These are phyloP conservation scores for Cynara cardunculus DNA, from an alignment of 129 eudicot genomes.

Conservation along the genomic window DNA sequence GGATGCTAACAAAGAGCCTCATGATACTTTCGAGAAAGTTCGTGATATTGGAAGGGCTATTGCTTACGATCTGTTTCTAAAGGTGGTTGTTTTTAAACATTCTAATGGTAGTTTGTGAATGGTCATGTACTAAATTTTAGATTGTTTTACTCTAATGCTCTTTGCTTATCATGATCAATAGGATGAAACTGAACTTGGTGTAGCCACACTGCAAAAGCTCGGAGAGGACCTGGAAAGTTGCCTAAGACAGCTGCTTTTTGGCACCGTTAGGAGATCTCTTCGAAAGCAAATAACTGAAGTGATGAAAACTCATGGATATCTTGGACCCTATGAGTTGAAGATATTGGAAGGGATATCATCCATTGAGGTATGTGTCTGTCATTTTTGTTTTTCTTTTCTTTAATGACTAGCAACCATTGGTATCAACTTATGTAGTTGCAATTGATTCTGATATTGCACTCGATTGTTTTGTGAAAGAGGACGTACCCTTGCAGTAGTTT, in stretches of 20 bases:
- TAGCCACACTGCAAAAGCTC: conserved; percentile 88
- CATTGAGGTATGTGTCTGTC: conserved; percentile 47
- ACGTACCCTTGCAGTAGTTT: conserved; percentile 90
- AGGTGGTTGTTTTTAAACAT: conserved; percentile 43
- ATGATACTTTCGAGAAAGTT: conserved; percentile 80
- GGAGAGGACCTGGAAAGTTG: conserved; percentile 82
- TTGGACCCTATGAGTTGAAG: conserved; percentile 74
- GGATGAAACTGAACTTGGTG: conserved; percentile 87
- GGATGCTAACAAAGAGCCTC: conserved; percentile 48
- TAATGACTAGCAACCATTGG: not conserved
- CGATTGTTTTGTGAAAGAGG: conserved; percentile 58
- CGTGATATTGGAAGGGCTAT: conserved; percentile 94
- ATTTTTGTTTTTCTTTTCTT: not conserved
- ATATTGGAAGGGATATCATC: conserved; percentile 71
- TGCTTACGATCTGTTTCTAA: conserved; percentile 85
- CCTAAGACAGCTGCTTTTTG: conserved; percentile 78
- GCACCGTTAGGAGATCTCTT: conserved; percentile 81
- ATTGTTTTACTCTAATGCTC: conserved; percentile 1
- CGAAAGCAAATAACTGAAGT: conserved; percentile 74
- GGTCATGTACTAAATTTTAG: conserved; percentile 3
- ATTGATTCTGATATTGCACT: conserved; percentile 36
- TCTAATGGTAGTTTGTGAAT: conserved; percentile 43
- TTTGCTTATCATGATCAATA: conserved; percentile 27
- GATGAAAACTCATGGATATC: conserved; percentile 68
- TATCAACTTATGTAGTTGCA: conserved; percentile 12